Percentiles rank a stretch among this genome's conserved stretches.
phyloP scores from a whole-genome alignment of 129 eudicot species.

The Artemisia tridentata region DNA sequence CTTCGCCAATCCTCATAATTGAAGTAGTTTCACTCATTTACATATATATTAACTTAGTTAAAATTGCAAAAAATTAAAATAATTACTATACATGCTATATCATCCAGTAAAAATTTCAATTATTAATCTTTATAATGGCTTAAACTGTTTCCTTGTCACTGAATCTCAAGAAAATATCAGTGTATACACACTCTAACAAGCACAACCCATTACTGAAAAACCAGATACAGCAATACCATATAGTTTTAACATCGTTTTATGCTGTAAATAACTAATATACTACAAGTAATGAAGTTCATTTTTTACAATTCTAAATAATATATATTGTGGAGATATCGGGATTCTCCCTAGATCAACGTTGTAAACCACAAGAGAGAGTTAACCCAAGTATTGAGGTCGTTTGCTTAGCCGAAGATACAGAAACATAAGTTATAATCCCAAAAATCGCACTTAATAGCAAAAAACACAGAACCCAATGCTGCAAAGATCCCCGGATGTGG shows the following conservation, averaged over 20 bases:
- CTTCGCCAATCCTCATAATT: neutral
- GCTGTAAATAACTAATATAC: neutral
- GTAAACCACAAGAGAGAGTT: constrained; percentile 1
- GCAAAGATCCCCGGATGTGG: constrained; percentile 27
- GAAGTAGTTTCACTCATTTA: no score
- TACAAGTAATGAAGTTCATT: neutral
- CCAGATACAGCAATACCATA: no score
- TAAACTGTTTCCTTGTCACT: no score
- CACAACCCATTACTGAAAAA: no score
- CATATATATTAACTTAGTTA: no score
- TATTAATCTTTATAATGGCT: no score
- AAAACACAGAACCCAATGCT: constrained; percentile 12
- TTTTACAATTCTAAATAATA: neutral
- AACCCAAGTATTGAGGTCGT: neutral
- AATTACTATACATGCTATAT: no score
- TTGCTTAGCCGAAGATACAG: constrained; percentile 12
- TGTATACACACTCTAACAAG: no score
- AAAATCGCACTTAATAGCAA: constrained; percentile 21
- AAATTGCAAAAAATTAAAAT: no score
- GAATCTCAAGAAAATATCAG: no score
- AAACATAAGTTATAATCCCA: constrained; percentile 20
- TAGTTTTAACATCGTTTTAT: neutral
- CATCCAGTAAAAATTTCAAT: no score
- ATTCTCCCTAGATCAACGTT: constrained; percentile 12
- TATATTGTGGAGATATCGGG: neutral